A percentile compares a stretch with the other conserved stretches of the same genome.
Evolutionary conservation across 1,284 basidiomycete genomes (phyloP).

Genomic region (Ceratobasidium sp.): DNA sequence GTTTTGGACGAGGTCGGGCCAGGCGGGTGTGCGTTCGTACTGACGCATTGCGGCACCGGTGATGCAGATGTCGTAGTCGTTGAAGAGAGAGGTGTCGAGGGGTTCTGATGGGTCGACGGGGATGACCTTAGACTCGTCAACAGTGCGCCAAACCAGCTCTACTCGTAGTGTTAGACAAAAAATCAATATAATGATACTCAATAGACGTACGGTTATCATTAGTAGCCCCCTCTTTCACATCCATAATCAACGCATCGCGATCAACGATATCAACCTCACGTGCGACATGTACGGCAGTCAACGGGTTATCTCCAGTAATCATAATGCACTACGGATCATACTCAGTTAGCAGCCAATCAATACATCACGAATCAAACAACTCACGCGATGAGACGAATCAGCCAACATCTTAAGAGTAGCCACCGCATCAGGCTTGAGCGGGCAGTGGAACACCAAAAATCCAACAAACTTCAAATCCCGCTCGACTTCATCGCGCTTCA

Average conservation of each 20-base stretch:
- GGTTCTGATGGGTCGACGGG: constrained; percentile 83
- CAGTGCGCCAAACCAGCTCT: constrained; percentile 94
- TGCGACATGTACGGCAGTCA: constrained; percentile 95
- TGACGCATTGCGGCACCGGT: constrained; percentile 93
- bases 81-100: constrained; percentile 81
- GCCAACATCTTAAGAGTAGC: constrained; percentile 91
- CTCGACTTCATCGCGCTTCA: constrained; percentile 85
- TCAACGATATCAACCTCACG: constrained; percentile 96
- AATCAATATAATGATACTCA: no score
- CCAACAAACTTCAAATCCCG: constrained; percentile 84
- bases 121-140: constrained; percentile 90
- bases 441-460: constrained; percentile 97
- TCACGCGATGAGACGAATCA: constrained; percentile 92
- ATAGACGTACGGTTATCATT: constrained; percentile 71
- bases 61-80: constrained; percentile 92
- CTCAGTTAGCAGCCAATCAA: constrained; percentile 7
- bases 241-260: constrained; percentile 90
- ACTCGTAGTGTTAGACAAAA: constrained; percentile 30
- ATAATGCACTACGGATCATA: constrained; percentile 81
- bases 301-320: constrained; percentile 97
- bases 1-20: constrained; percentile 87
- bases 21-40: constrained; percentile 73
- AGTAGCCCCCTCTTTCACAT: constrained; percentile 84
- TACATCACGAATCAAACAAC: constrained; percentile 57
- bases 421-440: constrained; percentile 93